Evolutionary conservation across 495 filamentous ascomycete species (phyloP).

Genomic region (Hypomontagnella submonticulosa): DNA sequence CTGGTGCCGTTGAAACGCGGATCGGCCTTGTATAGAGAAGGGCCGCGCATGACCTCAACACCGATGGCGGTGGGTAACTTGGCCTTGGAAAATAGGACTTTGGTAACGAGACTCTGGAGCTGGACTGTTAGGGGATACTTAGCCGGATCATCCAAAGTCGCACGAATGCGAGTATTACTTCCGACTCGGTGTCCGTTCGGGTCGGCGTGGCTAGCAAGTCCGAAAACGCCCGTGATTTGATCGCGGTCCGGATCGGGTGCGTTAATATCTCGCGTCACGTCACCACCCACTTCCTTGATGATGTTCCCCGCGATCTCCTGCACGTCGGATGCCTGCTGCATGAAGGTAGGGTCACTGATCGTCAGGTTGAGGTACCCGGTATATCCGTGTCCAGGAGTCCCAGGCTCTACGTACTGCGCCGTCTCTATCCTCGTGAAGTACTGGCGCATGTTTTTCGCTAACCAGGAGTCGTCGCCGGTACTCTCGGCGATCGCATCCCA

Average conservation of each 20-base stretch:
- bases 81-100: constrained; percentile 53
- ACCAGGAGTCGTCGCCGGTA: constrained; percentile 59
- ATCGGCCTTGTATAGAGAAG: constrained; percentile 57
- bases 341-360: constrained; percentile 47
- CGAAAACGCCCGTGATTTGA: constrained; percentile 56
- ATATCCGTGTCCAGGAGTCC: constrained; percentile 57
- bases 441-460: constrained; percentile 58
- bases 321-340: constrained; percentile 42
- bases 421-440: constrained; percentile 58
- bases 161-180: constrained; percentile 57
- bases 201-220: constrained; percentile 55
- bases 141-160: constrained; percentile 57
- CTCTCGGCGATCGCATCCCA: constrained; percentile 58
- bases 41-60: constrained; percentile 57
- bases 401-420: constrained; percentile 53
- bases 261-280: constrained; percentile 56
- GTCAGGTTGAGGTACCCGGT: constrained; percentile 57
- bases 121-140: constrained; percentile 59
- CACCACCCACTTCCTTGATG: constrained; percentile 50
- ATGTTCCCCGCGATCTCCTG: constrained; percentile 47
- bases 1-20: constrained; percentile 52
- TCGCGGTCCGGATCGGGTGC: constrained; percentile 50
- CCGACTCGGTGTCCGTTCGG: constrained; percentile 54
- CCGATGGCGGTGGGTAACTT: constrained; percentile 54
- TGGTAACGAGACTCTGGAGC: constrained; percentile 60